Evolutionary conservation across 1,284 basidiomycete species (phyloP), one percentile per base, ranked within the genome.

Genomic region (Stygiomarasmius scandens): DNA sequence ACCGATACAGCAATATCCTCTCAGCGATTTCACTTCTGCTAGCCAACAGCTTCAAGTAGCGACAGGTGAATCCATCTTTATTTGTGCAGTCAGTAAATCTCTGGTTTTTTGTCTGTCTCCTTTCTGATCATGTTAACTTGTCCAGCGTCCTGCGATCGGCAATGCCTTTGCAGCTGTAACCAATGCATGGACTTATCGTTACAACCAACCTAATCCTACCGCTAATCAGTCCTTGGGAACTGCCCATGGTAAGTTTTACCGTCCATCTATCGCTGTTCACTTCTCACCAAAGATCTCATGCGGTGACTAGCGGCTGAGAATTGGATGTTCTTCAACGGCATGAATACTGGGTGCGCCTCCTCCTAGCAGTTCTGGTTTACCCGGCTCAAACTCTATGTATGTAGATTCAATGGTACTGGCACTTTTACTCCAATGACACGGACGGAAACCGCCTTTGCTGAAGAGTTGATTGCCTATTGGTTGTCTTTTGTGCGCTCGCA

Each of bases 271-370:
- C 29, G 29, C 12, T 32, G 6, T 32, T 5, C 29, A 12, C 12
- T 32, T 32, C 12, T 32, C 12, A 12, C 12, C 12, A 32, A 32
- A 6, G 29, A 32, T 32, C 12, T 32, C 12, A 6, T 32, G 29
- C 12, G 5, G 29, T 32, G 12, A 32, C 29, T 6, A 32, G 29
- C 82, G 2, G 74, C 84, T 1, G 83, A 86, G 65, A 85, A 85
- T 63, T 84, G 79, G 77, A 84, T 84, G 81, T 82, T 85, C 82
- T 84, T 85, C 70, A 68, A 67, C 22, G 84, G 84, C 3, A 79
- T 77, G 0, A 80, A 79, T 51, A 83, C 82, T n/a, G 83, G 83
- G 82, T 84, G 61, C 11, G 72, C 49, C 27, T 12, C 52, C 44
- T 20, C 10, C 12, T 22, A 41, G 16, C 20, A 3, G 14, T 45